These are phyloP conservation scores for Choiromyces venosus DNA, from an alignment of 495 filamentous ascomycete species.

Conservation along the genomic window DNA sequence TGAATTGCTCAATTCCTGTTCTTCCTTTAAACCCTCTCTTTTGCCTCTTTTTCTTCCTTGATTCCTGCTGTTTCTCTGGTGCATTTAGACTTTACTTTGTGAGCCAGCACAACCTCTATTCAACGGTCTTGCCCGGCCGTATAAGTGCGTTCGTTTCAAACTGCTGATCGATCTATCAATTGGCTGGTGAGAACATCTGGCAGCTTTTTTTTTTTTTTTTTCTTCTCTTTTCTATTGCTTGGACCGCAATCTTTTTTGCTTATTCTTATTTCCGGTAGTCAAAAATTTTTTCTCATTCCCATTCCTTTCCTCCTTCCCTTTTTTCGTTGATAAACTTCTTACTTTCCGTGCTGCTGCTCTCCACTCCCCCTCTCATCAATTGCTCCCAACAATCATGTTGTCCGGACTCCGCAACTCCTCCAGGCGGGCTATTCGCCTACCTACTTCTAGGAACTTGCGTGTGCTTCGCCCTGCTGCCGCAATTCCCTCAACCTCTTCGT, in stretches of 20 bases:
- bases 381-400: constrained; percentile 28
- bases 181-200: neutral
- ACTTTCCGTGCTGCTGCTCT: neutral
- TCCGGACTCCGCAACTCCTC: constrained; percentile 36
- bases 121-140: neutral
- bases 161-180: neutral
- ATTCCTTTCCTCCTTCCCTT: neutral
- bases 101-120: neutral
- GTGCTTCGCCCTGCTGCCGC: constrained; percentile 10
- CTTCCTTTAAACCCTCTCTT: neutral
- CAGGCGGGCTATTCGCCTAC: constrained; percentile 27
- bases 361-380: constrained; percentile 17
- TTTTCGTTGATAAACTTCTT: constrained; percentile 7
- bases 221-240: neutral
- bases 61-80: neutral
- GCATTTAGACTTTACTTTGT: neutral
- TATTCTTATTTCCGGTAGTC: too few species aligned
- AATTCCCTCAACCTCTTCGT: neutral
- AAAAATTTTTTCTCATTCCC: constrained; percentile 1
- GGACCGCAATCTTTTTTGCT: neutral
- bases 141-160: neutral
- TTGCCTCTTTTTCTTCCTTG: neutral
- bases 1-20: constrained; percentile 1
- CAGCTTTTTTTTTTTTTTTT: too few species aligned
- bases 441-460: constrained; percentile 21